Evolutionary conservation across 805 yeast species (phyloP).

Genomic region (Candida khao-thaluensis): DNA sequence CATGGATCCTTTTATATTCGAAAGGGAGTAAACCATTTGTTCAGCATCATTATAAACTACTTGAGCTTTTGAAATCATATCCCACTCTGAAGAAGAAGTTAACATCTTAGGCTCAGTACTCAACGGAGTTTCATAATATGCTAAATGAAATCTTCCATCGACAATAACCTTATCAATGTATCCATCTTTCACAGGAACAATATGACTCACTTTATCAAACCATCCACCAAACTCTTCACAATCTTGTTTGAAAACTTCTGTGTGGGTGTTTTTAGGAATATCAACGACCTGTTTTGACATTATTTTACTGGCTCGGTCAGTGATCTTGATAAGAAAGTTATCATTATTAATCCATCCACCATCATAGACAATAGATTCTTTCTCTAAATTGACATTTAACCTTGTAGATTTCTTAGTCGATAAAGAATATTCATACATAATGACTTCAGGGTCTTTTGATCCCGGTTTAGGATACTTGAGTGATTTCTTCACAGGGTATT

Average conservation of each 20-base stretch:
- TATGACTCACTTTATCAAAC: conserved; percentile 48
- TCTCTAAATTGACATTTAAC: conserved; percentile 12
- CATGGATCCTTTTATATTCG: conserved; percentile 72
- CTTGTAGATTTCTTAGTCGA: conserved; percentile 16
- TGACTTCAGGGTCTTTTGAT: conserved; percentile 52
- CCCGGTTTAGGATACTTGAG: conserved; percentile 79
- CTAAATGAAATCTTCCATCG: conserved; percentile 67
- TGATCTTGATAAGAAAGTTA: conserved; percentile 53
- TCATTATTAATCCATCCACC: conserved; percentile 56
- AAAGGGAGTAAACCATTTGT: conserved; percentile 54
- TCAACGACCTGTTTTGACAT: conserved; percentile 51
- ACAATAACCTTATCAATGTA: conserved; percentile 72
- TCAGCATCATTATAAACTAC: conserved; percentile 49
- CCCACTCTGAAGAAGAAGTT: conserved; percentile 72
- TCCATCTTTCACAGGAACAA: conserved; percentile 20
- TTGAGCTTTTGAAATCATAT: conserved; percentile 66
- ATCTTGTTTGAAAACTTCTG: conserved; percentile 33
- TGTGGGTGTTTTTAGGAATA: conserved; percentile 30
- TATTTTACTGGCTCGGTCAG: conserved; percentile 61
- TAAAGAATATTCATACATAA: conserved; percentile 42
- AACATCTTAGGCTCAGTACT: conserved; percentile 46
- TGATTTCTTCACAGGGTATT: conserved; percentile 47
- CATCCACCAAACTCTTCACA: conserved; percentile 54
- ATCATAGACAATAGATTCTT: conserved; percentile 58
- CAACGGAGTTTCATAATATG: conserved; percentile 65